These are phyloP conservation scores for Plasmopara viticola DNA, from an alignment of 352 stramenopile species.

Conservation along the genomic window DNA sequence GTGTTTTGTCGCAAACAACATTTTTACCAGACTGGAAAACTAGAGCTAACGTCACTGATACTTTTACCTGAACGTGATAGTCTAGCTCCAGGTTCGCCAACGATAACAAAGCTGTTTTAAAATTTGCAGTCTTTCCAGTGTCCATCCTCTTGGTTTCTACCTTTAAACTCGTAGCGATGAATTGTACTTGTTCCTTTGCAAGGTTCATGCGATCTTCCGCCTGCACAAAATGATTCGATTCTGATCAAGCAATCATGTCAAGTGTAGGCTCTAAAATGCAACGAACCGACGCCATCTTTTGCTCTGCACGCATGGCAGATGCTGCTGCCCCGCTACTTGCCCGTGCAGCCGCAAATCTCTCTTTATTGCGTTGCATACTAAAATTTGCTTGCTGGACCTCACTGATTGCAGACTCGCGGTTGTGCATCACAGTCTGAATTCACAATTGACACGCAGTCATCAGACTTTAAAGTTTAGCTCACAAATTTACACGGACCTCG, in stretches of 20 bases:
- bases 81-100: slow-evolving; percentile 73
- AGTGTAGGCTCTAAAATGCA: not conserved
- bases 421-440: slow-evolving; percentile 74
- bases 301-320: slow-evolving; percentile 81
- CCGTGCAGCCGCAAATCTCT: slow-evolving; percentile 76
- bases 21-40: not conserved
- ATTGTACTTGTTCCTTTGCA: slow-evolving; percentile 81
- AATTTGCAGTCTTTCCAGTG: slow-evolving; percentile 64
- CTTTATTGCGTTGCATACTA: slow-evolving; percentile 87
- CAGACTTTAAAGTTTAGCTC: not conserved
- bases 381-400: slow-evolving; percentile 86
- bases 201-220: slow-evolving; percentile 85
- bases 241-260: not conserved
- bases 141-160: slow-evolving; percentile 81
- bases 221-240: slow-evolving; percentile 17
- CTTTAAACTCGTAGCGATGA: slow-evolving; percentile 83
- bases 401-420: slow-evolving; percentile 77
- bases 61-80: slow-evolving; percentile 68
- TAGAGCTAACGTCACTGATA: not conserved
- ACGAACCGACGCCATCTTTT: slow-evolving; percentile 81
- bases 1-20: not conserved
- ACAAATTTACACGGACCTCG: not conserved
- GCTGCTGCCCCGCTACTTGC: slow-evolving; percentile 78
- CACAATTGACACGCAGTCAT: slow-evolving; percentile 1
- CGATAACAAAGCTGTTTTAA: slow-evolving; percentile 73